phyloP scores from a whole-genome alignment of 495 filamentous ascomycete species.

The Chaetomium tenue region DNA sequence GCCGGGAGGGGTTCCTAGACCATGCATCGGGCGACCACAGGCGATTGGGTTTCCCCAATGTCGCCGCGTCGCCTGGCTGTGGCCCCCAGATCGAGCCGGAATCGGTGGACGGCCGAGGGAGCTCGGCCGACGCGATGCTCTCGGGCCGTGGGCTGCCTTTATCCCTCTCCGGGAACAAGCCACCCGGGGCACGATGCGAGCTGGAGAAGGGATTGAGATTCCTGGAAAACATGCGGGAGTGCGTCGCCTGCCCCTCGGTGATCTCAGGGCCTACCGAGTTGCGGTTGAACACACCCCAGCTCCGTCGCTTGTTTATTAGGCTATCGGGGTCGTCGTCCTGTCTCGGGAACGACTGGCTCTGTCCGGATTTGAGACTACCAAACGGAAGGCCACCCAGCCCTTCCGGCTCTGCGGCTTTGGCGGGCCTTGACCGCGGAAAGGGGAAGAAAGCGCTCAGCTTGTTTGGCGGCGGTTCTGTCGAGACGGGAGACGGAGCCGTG shows the following conservation, averaged over 20 bases:
- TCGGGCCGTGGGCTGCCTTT: constrained; percentile 71
- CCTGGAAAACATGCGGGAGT: constrained; percentile 40
- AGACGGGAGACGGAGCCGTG: constrained; percentile 24
- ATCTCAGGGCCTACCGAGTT: constrained; percentile 49
- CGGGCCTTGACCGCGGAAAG: constrained; percentile 64
- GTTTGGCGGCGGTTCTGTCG: constrained; percentile 30
- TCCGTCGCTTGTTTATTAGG: constrained; percentile 45
- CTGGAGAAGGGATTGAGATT: constrained; percentile 66
- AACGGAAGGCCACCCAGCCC: constrained; percentile 65
- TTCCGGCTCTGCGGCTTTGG: constrained; percentile 67
- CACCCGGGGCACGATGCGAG: constrained; percentile 63
- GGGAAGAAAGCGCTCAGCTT: constrained; percentile 53
- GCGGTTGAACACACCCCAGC: constrained; percentile 58
- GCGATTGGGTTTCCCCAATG: constrained; percentile 37
- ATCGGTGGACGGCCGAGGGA: constrained; percentile 78
- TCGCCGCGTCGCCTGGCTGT: constrained; percentile 25
- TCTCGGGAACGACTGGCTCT: constrained; percentile 79
- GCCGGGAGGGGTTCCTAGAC: constrained; percentile 47
- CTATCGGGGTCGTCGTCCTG: constrained; percentile 50
- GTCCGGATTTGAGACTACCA: constrained; percentile 69
- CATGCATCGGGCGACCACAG: constrained; percentile 48
- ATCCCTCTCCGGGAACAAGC: constrained; percentile 64
- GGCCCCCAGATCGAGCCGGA: constrained; percentile 56
- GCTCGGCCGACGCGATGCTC: constrained; percentile 75
- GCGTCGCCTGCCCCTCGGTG: constrained; percentile 34